Base-by-base conservation (phyloP, 2,329 filamentous ascomycete species). In the Cytospora chrysosperma region DNA sequence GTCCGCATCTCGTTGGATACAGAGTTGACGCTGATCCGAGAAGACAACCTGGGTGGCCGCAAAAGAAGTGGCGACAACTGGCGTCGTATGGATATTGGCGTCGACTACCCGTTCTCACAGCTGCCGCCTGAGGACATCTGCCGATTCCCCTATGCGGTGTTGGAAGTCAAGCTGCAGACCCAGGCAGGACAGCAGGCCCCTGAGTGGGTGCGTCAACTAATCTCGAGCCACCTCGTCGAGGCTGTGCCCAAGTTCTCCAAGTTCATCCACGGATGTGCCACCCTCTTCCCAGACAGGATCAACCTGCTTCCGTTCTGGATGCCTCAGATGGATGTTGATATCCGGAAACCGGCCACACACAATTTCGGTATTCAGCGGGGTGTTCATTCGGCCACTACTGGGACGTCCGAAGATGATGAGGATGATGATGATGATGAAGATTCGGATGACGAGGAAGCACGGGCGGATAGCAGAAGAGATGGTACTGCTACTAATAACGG, bases 211-310 rank as follows among this genome's bases (percentile, higher is more conserved):
- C 89, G 93, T 26, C 92, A 98, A 73, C 84, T 99, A 58, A 96
- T 93, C 52, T 85, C 92, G 15, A 97, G 93, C 67, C 95, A 99
- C 78, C 83, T 99, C 19, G 95, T 99, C 2, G 95, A 99, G 78
- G 93, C 95, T n/a, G 93, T 99, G 2, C 95, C 95, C 67, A 99
- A 99, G 74, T 99, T 98, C 77, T 97, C 93, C 72, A 99, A 99
- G 78, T 99, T 98, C 75, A 98, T 99, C 64, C 95, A 99, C 75
- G 95, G 95, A 64, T 93, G 89, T 1, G 94, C 94, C 12, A 91
- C 87, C 13, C 79, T 99, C 53, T 96, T 97, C 75, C 93, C 93
- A 0, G 85, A 88, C 52, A 87, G 90, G 61, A 99, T 99, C 76
- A 82, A 97, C 55, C 83, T 99, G 15, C 82, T 99, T 7, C 95